Conservation (phyloP, 2,329 filamentous ascomycete genomes). For the Fusarium dlaminii region DNA sequence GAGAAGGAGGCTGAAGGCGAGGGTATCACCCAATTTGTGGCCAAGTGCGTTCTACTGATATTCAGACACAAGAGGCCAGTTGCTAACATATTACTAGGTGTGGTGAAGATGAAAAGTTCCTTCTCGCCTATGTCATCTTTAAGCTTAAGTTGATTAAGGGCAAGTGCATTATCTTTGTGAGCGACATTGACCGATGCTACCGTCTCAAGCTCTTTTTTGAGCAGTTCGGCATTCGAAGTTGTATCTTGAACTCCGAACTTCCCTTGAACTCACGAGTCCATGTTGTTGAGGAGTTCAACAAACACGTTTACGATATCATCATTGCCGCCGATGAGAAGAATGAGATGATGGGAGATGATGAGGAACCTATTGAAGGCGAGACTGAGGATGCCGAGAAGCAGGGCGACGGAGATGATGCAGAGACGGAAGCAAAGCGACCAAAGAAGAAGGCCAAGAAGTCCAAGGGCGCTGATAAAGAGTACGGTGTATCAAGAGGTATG, state of each 20-base stretch:
- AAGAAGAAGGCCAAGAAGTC: slow-evolving; percentile 58
- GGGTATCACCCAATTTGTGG: slow-evolving; percentile 85
- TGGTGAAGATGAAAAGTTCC: slow-evolving; percentile 96
- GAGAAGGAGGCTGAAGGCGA: slow-evolving; percentile 81
- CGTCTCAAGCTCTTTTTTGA: slow-evolving; percentile 94
- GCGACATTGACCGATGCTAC: slow-evolving; percentile 88
- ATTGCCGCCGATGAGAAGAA: slow-evolving; percentile 95
- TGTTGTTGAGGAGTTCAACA: slow-evolving; percentile 97
- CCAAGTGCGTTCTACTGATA: slow-evolving; percentile 64
- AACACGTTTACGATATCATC: slow-evolving; percentile 95
- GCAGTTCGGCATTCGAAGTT: slow-evolving; percentile 94
- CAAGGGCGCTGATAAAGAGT: slow-evolving; percentile 81
- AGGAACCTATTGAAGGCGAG: slow-evolving; percentile 54
- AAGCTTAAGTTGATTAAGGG: slow-evolving; percentile 94
- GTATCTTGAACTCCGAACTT: slow-evolving; percentile 92
- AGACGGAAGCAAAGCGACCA: slow-evolving; percentile 44
- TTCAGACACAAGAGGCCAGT: background rate
- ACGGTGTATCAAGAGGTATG: slow-evolving; percentile 86
- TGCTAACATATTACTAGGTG: slow-evolving; percentile 61
- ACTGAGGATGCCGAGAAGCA: slow-evolving; percentile 36
- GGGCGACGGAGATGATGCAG: slow-evolving; percentile 35
- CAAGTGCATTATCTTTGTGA: slow-evolving; percentile 79
- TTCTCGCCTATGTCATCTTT: slow-evolving; percentile 92
- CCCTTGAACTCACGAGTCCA: slow-evolving; percentile 93
- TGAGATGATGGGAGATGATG: slow-evolving; percentile 78